Evolutionary conservation across 139 green algal species (phyloP).

Genomic region (Tetradesmus obliquus): DNA sequence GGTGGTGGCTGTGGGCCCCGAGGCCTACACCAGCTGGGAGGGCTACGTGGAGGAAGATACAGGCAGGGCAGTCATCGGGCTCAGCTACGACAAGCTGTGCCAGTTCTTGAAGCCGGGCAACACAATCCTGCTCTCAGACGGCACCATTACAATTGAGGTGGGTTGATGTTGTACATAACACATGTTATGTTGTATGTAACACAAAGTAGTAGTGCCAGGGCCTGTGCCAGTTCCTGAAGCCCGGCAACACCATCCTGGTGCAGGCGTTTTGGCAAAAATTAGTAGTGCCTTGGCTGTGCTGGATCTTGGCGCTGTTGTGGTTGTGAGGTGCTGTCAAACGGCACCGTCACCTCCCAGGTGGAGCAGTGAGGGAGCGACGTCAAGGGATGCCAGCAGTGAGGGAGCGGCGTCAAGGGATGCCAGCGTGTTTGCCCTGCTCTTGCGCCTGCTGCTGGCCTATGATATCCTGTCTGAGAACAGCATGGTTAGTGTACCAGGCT

Average conservation of each 20-base stretch:
- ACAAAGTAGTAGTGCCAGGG: background rate
- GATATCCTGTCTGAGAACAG: no score
- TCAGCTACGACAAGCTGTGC: constrained; percentile 75
- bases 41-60: constrained; percentile 59
- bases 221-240: constrained; percentile 62
- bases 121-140: constrained; percentile 75
- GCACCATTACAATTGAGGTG: constrained; percentile 67
- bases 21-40: constrained; percentile 67
- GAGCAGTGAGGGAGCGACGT: no score
- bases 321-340: constrained; percentile 64
- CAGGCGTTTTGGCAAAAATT: no score
- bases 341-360: constrained; percentile 65
- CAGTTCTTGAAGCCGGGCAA: constrained; percentile 62
- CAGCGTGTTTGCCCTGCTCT: no score
- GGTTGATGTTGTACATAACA: background rate
- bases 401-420: no score
- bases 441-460: no score
- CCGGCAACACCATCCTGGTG: constrained; percentile 64
- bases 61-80: constrained; percentile 66
- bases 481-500: no score
- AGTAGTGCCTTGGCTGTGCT: no score
- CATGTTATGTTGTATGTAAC: background rate
- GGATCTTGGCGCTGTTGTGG: no score
- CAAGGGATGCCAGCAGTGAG: no score
- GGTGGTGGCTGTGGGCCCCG: constrained; percentile 72